Conservation (phyloP, 306 rosid species). For the Gleditsia sinensis region DNA sequence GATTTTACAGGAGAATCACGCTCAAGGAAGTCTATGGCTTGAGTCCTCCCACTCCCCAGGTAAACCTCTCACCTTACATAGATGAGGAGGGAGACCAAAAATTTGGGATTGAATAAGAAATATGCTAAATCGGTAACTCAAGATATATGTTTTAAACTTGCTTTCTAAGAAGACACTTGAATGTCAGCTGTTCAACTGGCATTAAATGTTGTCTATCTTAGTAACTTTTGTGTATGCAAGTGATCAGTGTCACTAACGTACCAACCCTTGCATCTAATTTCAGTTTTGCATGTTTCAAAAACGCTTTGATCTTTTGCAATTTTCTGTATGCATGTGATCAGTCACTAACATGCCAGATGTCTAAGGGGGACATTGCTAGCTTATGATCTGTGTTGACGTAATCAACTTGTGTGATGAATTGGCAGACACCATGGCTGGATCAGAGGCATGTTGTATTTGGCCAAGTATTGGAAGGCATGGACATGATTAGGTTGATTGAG, state of each 20-base stretch:
- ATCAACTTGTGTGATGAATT: too few relatives aligned
- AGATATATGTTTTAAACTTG: background rate
- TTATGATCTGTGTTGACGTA: too few relatives aligned
- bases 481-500: slow-evolving; percentile 50
- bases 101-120: too few relatives aligned
- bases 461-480: too few relatives aligned
- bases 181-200: background rate
- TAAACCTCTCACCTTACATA: background rate
- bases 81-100: too few relatives aligned
- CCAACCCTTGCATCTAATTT: slow-evolving; percentile 6
- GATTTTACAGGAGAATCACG: too few relatives aligned
- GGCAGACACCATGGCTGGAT: slow-evolving; percentile 71
- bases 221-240: too few relatives aligned
- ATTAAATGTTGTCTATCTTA: background rate
- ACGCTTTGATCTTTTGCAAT: too few relatives aligned
- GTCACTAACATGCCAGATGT: too few relatives aligned
- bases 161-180: background rate
- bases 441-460: too few relatives aligned
- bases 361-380: slow-evolving; percentile 9
- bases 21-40: too few relatives aligned
- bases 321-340: too few relatives aligned
- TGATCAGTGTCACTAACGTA: background rate
- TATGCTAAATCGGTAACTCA: background rate
- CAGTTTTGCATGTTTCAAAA: background rate
- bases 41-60: background rate